Conservation (phyloP, 108 stramenopile genomes). For the Schizochytrium sp. region DNA sequence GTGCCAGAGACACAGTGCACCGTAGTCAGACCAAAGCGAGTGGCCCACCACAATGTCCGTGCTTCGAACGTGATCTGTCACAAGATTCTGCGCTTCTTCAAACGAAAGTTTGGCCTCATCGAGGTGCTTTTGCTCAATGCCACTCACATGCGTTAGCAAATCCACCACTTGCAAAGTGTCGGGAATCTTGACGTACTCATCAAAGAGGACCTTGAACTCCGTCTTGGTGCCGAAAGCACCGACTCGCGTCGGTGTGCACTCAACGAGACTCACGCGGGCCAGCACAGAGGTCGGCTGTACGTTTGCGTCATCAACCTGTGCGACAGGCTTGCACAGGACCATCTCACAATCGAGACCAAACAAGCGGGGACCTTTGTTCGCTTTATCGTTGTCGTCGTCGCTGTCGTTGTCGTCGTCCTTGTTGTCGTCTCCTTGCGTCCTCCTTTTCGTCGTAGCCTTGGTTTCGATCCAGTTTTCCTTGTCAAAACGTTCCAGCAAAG, state of each 20-base stretch:
- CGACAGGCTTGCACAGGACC: background rate
- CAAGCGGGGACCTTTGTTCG: background rate
- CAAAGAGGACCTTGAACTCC: background rate
- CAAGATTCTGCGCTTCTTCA: background rate
- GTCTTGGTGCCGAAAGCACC: background rate
- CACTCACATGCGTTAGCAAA: background rate
- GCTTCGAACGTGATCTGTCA: background rate
- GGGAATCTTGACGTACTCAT: background rate
- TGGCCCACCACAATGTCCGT: background rate
- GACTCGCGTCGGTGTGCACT: background rate
- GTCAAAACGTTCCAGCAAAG: background rate
- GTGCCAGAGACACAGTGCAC: background rate
- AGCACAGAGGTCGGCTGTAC: background rate
- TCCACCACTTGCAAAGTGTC: background rate
- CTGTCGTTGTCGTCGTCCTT: background rate
- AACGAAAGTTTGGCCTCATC: background rate
- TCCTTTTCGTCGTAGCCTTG: background rate
- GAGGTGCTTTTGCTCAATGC: background rate
- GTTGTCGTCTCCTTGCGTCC: background rate
- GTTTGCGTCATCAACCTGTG: background rate
- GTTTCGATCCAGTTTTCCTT: background rate
- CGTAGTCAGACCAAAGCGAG: background rate
- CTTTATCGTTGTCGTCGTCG: background rate
- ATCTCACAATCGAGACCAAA: constrained; percentile 12
- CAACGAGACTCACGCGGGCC: background rate